These are phyloP conservation scores for Brasilioporus rufonigricans DNA, from an alignment of 768 basidiomycete species.

Conservation along the genomic window DNA sequence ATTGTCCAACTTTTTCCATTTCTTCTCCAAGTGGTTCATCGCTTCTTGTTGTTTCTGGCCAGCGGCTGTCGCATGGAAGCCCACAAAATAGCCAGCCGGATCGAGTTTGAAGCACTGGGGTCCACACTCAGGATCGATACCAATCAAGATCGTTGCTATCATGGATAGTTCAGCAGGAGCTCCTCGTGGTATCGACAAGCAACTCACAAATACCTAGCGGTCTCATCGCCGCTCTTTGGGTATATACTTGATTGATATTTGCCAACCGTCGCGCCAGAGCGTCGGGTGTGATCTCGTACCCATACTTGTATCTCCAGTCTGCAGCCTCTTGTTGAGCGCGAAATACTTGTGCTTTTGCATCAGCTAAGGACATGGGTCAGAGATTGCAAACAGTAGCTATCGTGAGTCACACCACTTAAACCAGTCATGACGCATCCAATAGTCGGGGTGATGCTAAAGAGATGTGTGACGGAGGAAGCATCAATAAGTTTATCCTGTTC, in stretches of 20 bases:
- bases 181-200: not conserved
- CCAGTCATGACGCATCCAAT: conserved; percentile 99
- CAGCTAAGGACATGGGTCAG: conserved; percentile 51
- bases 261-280: conserved; percentile 92
- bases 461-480: conserved; percentile 88
- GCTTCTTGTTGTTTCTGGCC: conserved; percentile 98
- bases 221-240: conserved; percentile 95
- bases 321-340: conserved; percentile 89
- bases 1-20: conserved; percentile 92
- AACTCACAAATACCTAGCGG: conserved; percentile 89
- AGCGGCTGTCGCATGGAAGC: conserved; percentile 95
- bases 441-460: conserved; percentile 93
- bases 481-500: conserved; percentile 94
- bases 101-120: conserved; percentile 99
- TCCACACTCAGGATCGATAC: conserved; percentile 84
- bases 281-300: conserved; percentile 97
- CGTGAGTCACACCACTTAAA: conserved; percentile 66
- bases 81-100: conserved; percentile 97
- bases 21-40: conserved; percentile 98
- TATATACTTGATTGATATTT: conserved; percentile 99
- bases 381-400: not conserved
- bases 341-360: conserved; percentile 85
- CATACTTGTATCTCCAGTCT: conserved; percentile 93
- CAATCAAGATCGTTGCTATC: conserved; percentile 94
- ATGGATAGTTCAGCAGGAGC: not conserved